Base-by-base conservation (phyloP, 495 filamentous ascomycete species). In the Tuber microsphaerosporum region DNA sequence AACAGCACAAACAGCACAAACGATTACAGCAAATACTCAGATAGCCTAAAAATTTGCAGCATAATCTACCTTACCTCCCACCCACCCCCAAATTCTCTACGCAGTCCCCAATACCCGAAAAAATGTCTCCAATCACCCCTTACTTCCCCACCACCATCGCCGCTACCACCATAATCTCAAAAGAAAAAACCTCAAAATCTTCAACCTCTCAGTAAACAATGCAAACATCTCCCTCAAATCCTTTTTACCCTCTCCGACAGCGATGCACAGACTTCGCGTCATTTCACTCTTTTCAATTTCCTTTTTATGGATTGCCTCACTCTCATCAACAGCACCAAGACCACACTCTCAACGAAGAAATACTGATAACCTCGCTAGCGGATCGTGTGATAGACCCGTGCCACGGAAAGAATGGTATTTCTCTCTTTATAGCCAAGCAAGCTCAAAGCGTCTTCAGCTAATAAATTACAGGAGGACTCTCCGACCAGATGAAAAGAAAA, bases 401-500 rank as follows among this genome's bases (percentile, higher is more conserved):
- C 79, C 85, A 41, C 84, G 87, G 70, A 84, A 84, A 56, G 84
- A 88, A 82, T 88, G 87, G 85, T 85, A 82, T 20, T 46, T 56
- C 31, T 10, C 70, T 44, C n/a, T 7, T 31, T 31, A 10, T 19
- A 43, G 9, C 77, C 76, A n/a, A 56, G 9, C 42, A 72, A n/a
- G 39, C 74, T 1, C 84, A 89, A 79, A 86, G 85, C 79, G 89
- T 85, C 37, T 91, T 14, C 8, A 17, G 12, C n/a, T 10, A n/a
- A 85, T 41, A 84, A 82, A 34, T 69, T 71, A 89, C 48, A 79
- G 90, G 88, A 85, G 85, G 44, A 83, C 86, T 4, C 83, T 92
- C 26, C 80, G 78, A n/a, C 69, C 74, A 6, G 56, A 76, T 0
- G 86, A 92, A 81, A 87, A 87, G 81, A 89, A 86, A 69, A 85